Percentiles rank a stretch among this genome's conserved stretches.
These are phyloP conservation scores for Cymodocea nodosa DNA, from an alignment of 116 monocot genomes.

Conservation along the genomic window DNA sequence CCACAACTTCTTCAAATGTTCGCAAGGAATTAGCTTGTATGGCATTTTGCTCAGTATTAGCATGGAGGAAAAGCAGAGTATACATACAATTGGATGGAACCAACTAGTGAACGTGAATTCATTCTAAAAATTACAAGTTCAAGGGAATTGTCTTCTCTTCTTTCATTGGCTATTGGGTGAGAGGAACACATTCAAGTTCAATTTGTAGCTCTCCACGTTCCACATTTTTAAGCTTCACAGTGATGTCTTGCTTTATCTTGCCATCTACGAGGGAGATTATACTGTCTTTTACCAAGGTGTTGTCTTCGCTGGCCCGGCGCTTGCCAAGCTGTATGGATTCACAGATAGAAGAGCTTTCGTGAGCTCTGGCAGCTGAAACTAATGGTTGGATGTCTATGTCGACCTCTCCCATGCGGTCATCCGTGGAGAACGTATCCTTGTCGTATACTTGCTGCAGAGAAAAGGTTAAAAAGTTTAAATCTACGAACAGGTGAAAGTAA, in stretches of 20 bases:
- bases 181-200: constrained; percentile 80
- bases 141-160: neutral
- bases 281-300: constrained; percentile 67
- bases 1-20: too few species aligned
- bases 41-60: too few species aligned
- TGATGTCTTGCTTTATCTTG: constrained; percentile 63
- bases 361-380: constrained; percentile 56
- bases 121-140: too few species aligned
- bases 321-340: constrained; percentile 55
- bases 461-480: neutral
- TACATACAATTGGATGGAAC: too few species aligned
- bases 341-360: constrained; percentile 35
- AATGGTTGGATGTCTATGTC: constrained; percentile 84
- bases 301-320: constrained; percentile 52
- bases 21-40: too few species aligned
- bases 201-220: constrained; percentile 75
- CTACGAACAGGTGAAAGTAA: too few species aligned
- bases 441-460: constrained; percentile 70
- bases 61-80: too few species aligned
- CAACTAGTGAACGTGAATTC: too few species aligned
- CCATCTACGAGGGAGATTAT: constrained; percentile 62
- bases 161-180: constrained; percentile 36
- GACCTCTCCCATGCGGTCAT: constrained; percentile 84
- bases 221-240: constrained; percentile 63
- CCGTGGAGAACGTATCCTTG: constrained; percentile 73